Percentiles rank a stretch among this genome's conserved stretches.
phyloP scores from a whole-genome alignment of 768 basidiomycete species.

The Boletellus sp. region DNA sequence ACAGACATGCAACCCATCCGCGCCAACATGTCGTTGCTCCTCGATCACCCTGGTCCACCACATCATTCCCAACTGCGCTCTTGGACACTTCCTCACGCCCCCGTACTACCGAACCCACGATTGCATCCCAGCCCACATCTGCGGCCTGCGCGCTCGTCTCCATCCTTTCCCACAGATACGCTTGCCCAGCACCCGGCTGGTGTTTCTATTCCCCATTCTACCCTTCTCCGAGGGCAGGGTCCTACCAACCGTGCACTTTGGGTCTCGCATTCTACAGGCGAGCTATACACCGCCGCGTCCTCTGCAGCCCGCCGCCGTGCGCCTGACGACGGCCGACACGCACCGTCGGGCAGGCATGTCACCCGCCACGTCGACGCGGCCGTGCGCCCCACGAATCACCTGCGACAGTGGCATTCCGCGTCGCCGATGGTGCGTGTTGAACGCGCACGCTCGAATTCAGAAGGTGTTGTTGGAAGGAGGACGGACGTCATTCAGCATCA shows the following conservation, averaged over 20 bases:
- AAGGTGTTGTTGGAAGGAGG: not conserved
- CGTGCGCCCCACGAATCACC: constrained; percentile 4
- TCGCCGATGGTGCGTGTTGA: constrained; percentile 6
- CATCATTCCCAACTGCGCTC: constrained; percentile 1
- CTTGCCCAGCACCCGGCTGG: not conserved
- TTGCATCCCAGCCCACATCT: not conserved
- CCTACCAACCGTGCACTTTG: constrained; percentile 10
- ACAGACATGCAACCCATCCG: not conserved
- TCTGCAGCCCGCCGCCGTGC: not conserved
- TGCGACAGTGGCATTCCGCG: constrained; percentile 23
- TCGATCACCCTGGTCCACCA: not conserved
- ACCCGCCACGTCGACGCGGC: not conserved
- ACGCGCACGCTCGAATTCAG: not conserved
- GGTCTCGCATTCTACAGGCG: constrained; percentile 24
- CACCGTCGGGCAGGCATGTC: not conserved
- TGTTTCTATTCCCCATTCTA: not conserved
- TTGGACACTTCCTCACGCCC: not conserved
- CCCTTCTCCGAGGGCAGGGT: constrained; percentile 4
- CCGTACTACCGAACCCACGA: not conserved
- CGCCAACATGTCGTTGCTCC: constrained; percentile 2
- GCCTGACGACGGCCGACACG: not conserved
- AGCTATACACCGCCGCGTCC: constrained; percentile 14
- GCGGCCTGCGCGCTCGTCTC: not conserved
- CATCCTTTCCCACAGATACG: not conserved
- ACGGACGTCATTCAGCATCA: constrained; percentile 15